Base-by-base conservation (phyloP, 2,329 filamentous ascomycete species). In the Monosporascus sp. region DNA sequence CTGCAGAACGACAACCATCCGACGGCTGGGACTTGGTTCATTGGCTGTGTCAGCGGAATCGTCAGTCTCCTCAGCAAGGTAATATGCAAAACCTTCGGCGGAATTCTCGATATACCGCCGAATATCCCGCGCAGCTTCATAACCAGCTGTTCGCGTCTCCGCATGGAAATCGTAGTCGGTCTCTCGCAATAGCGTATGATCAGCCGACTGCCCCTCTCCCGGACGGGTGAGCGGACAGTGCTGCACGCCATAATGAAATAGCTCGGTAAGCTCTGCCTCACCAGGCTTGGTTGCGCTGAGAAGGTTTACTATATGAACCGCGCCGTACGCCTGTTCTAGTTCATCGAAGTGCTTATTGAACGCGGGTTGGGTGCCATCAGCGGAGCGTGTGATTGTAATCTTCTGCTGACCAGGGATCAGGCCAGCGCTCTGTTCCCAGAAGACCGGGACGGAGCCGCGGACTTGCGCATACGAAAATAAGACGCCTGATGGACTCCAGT, bases 81-180 rank as follows among this genome's bases (percentile, higher is more conserved):
- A 96, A 67, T 96, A 97, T n/a, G 88, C 91, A 70, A 99, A 99
- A 0, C 86, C 85, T 58, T 96, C 86, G 7, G 90, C 87, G 24
- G 91, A 94, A 52, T 84, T 72, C 55, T 89, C 84, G 37, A 97
- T 89, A 61, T 89, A 86, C 48, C 83, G 80, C 46, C 86, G 85
- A 57, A 99, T 96, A 61, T 88, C 84, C 60, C 82, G 86, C n/a
- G 93, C 94, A 52, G 90, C 91, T 68, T 96, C 91, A 66, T 97
- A 97, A 3, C 93, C 93, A 52, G 82, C 87, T 0, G 89, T 90
- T 64, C 88, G 88, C 1, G 94, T 96, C 70, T 97, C 91, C 3
- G 92, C 93, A 66, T 97, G 92, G 55, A 99, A 97, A 70, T 99
- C 94, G 66, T 94, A 99, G 65, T 96, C 90, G 1, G 93, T 96